Evolutionary conservation across 768 basidiomycete genomes (phyloP).

Genomic region (Termitomyces sp.): DNA sequence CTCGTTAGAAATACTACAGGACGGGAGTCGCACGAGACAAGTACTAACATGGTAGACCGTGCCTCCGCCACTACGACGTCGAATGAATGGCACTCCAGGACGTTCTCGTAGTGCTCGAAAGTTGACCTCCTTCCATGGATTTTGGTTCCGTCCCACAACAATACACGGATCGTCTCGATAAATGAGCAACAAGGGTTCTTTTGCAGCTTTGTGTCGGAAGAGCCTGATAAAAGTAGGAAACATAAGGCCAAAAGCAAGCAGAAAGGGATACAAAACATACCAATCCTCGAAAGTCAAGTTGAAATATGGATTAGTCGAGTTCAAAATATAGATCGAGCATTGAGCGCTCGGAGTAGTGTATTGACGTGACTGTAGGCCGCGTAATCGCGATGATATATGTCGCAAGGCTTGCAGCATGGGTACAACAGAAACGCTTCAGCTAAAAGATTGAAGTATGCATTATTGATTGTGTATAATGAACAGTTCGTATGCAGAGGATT

Average conservation of each 20-base stretch:
- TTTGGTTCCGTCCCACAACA: slow-evolving; percentile 93
- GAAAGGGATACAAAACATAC: slow-evolving; percentile 29
- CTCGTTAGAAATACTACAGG: not conserved
- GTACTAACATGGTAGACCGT: slow-evolving; percentile 89
- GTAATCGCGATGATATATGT: slow-evolving; percentile 9
- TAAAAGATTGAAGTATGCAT: not conserved
- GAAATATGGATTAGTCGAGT: slow-evolving; percentile 78
- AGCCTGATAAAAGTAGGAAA: slow-evolving; percentile 19
- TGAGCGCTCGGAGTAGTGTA: slow-evolving; percentile 23
- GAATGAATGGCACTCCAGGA: slow-evolving; percentile 64
- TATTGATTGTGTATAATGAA: not conserved
- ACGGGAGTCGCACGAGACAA: not conserved
- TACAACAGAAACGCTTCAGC: not conserved
- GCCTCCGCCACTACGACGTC: slow-evolving; percentile 89
- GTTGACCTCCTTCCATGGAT: slow-evolving; percentile 97
- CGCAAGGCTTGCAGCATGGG: slow-evolving; percentile 13
- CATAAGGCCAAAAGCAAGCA: not conserved
- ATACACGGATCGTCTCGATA: slow-evolving; percentile 89
- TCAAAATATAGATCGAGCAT: slow-evolving; percentile 66
- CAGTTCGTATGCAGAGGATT: not conserved
- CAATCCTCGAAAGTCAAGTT: slow-evolving; percentile 91
- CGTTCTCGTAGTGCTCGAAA: slow-evolving; percentile 46
- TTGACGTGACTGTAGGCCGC: slow-evolving; percentile 2
- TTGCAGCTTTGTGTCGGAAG: slow-evolving; percentile 69
- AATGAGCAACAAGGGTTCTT: slow-evolving; percentile 72